phyloP scores from a whole-genome alignment of 306 rosid genomes.

The Astragalus membranaceus region DNA sequence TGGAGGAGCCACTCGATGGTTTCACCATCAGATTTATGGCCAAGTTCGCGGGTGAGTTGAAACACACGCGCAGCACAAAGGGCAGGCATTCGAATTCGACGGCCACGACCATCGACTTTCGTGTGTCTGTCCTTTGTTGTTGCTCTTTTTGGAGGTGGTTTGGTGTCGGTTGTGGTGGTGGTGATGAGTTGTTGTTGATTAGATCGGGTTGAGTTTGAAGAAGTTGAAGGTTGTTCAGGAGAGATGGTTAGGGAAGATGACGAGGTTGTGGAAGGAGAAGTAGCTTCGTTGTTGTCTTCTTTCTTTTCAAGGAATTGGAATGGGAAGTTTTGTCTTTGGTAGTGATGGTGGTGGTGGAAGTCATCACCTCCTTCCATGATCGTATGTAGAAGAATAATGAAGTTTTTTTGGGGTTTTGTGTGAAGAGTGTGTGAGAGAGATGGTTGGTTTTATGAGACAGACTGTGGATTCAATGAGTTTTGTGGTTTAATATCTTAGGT shows the following conservation, averaged over 20 bases:
- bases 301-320: slow-evolving; percentile 80
- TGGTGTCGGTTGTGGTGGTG: slow-evolving; percentile 30
- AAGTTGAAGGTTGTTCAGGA: slow-evolving; percentile 11
- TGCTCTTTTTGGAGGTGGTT: slow-evolving; percentile 53
- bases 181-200: slow-evolving; percentile 20
- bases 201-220: slow-evolving; percentile 13
- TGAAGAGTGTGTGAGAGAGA: not conserved
- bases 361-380: slow-evolving; percentile 86
- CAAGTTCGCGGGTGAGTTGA: slow-evolving; percentile 29
- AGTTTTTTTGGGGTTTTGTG: not conserved
- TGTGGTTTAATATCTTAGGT: slow-evolving; percentile 19
- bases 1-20: slow-evolving; percentile 53
- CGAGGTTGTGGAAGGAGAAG: slow-evolving; percentile 45
- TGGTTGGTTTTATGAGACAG: slow-evolving; percentile 11
- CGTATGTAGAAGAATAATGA: slow-evolving; percentile 17
- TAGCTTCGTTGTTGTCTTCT: slow-evolving; percentile 46
- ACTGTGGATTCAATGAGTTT: slow-evolving; percentile 14
- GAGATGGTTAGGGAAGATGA: slow-evolving; percentile 51
- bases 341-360: slow-evolving; percentile 33
- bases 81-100: slow-evolving; percentile 84
- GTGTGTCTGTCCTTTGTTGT: slow-evolving; percentile 79
- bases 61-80: slow-evolving; percentile 81
- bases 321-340: slow-evolving; percentile 68
- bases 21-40: slow-evolving; percentile 19
- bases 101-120: slow-evolving; percentile 39